phyloP scores from a whole-genome alignment of 1,284 basidiomycete species.

The Farysia itapuensis region DNA sequence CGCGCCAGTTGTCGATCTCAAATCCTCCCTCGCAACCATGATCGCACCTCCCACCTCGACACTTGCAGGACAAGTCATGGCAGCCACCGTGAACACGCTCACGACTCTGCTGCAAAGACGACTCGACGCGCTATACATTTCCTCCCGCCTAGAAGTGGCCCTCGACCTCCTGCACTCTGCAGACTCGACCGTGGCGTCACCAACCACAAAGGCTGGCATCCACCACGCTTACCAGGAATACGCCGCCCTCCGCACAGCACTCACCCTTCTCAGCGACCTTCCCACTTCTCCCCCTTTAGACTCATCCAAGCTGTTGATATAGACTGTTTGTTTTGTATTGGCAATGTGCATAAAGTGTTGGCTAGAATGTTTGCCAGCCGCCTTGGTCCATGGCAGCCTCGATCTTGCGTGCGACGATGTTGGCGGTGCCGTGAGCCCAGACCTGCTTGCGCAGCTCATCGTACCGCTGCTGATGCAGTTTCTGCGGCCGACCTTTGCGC shows the following conservation, averaged over 20 bases:
- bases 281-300: constrained; percentile 1
- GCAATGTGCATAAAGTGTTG: too few relatives aligned
- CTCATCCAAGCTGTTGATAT: too few relatives aligned
- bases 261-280: constrained; percentile 2
- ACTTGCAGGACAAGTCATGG: neutral
- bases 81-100: neutral
- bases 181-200: neutral
- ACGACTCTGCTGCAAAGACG: neutral
- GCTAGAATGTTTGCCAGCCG: constrained; percentile 82
- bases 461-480: constrained; percentile 80
- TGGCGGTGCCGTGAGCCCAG: constrained; percentile 86
- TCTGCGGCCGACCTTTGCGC: constrained; percentile 84
- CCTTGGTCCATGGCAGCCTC: constrained; percentile 77
- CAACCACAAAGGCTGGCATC: constrained; percentile 10
- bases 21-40: neutral
- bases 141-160: neutral
- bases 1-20: neutral
- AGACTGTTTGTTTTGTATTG: too few relatives aligned
- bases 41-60: too few relatives aligned
- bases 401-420: constrained; percentile 81
- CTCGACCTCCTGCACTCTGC: constrained; percentile 1
- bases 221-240: constrained; percentile 28
- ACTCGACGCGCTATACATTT: neutral
- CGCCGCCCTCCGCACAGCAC: constrained; percentile 1
- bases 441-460: constrained; percentile 89